Evolutionary conservation across 495 filamentous ascomycete genomes (phyloP).

Genomic region (Cenococcum geophilum): DNA sequence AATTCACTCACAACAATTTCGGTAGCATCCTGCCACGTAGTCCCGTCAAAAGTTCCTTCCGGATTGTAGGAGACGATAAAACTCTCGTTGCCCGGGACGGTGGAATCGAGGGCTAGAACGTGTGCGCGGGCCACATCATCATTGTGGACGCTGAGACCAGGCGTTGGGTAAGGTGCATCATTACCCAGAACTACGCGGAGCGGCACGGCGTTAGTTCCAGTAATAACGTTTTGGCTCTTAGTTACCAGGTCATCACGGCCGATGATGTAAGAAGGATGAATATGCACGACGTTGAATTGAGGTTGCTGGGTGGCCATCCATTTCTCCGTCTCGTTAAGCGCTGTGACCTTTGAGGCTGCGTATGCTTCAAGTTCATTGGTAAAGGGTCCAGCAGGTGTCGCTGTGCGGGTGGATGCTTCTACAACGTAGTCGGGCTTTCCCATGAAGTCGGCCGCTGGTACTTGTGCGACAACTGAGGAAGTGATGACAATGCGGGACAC

Average conservation of each 20-base stretch:
- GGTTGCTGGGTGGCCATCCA: slow-evolving; percentile 42
- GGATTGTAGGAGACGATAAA: slow-evolving; percentile 7
- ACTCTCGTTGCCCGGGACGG: slow-evolving; percentile 18
- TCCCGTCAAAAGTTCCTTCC: slow-evolving; percentile 3
- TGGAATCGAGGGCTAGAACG: slow-evolving; percentile 18
- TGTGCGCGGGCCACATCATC: slow-evolving; percentile 23
- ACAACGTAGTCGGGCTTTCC: no score
- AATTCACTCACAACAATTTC: slow-evolving; percentile 15
- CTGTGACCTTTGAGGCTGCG: slow-evolving; percentile 32
- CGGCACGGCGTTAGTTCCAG: slow-evolving; percentile 14
- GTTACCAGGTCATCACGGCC: slow-evolving; percentile 43
- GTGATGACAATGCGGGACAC: slow-evolving; percentile 40
- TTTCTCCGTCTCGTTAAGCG: slow-evolving; percentile 41
- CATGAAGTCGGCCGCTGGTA: neutral
- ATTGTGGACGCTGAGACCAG: slow-evolving; percentile 8
- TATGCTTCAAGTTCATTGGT: slow-evolving; percentile 35
- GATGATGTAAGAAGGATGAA: slow-evolving; percentile 44
- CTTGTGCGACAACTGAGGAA: slow-evolving; percentile 26
- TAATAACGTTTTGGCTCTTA: slow-evolving; percentile 29
- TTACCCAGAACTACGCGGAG: neutral
- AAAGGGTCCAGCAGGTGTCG: slow-evolving; percentile 5
- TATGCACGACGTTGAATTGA: slow-evolving; percentile 43
- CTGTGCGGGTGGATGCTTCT: neutral
- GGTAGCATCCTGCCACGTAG: slow-evolving; percentile 6
- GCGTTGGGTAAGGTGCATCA: neutral